Evolutionary conservation across 495 filamentous ascomycete genomes (phyloP).

Genomic region (Parathielavia appendiculata): DNA sequence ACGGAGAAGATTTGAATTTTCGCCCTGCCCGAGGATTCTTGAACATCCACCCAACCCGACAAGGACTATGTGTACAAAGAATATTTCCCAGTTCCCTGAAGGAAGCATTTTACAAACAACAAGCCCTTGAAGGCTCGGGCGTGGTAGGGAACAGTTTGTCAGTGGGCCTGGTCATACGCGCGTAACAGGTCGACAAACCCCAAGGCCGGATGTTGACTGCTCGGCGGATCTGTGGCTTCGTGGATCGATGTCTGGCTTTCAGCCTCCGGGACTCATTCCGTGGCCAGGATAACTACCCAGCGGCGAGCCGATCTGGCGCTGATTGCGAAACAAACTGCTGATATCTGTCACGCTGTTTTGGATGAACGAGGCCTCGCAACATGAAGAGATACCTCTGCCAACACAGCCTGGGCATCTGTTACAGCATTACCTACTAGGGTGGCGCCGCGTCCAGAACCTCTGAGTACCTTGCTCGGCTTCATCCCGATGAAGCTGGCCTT

Average conservation of each 20-base stretch:
- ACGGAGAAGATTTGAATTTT: slow-evolving; percentile 10
- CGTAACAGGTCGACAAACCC: background rate
- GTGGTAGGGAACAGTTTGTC: too few species aligned
- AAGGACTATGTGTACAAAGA: too few species aligned
- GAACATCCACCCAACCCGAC: background rate
- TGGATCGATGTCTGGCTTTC: background rate
- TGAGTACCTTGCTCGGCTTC: too few species aligned
- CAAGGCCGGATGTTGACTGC: background rate
- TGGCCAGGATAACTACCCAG: background rate
- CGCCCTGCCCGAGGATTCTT: background rate
- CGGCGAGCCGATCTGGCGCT: background rate
- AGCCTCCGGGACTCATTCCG: background rate
- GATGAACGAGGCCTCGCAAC: background rate
- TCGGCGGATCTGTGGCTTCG: background rate
- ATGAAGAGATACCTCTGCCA: too few species aligned
- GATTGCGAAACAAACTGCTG: slow-evolving; percentile 1
- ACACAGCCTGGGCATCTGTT: too few species aligned
- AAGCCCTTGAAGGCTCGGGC: too few species aligned
- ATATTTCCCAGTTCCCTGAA: too few species aligned
- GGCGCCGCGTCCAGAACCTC: background rate
- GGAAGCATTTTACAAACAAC: too few species aligned
- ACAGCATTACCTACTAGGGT: too few species aligned
- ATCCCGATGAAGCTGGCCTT: too few species aligned
- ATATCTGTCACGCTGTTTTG: background rate
- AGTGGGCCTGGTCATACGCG: too few species aligned